These are phyloP conservation scores for Hygrophorus pudorinus DNA, from an alignment of 768 basidiomycete genomes.

Conservation along the genomic window DNA sequence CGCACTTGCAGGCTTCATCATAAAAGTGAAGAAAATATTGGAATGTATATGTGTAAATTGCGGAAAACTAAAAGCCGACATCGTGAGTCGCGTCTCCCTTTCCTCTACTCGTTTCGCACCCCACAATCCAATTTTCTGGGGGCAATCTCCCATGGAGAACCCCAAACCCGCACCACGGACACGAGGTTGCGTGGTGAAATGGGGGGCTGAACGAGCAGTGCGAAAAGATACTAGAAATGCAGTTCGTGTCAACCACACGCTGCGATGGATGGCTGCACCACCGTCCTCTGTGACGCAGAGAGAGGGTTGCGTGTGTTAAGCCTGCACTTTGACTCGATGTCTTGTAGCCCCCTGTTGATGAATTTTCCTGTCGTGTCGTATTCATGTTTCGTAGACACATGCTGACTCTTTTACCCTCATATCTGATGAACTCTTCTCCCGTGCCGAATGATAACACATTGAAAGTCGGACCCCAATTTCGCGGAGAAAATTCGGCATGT, in stretches of 20 bases:
- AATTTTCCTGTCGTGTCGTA: conserved; percentile 19
- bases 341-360: conserved; percentile 44
- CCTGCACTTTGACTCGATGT: conserved; percentile 44
- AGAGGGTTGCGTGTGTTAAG: conserved; percentile 38
- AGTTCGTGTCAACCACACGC: conserved; percentile 23
- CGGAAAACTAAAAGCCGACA: conserved; percentile 94
- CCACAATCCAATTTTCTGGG: conserved; percentile 95
- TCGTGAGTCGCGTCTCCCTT: conserved; percentile 78
- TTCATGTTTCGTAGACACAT: conserved; percentile 28
- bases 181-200: conserved; percentile 89
- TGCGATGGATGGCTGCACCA: conserved; percentile 40
- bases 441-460: conserved; percentile 7
- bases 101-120: conserved; percentile 92
- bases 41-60: conserved; percentile 99
- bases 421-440: conserved; percentile 22
- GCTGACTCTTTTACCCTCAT: conserved; percentile 63
- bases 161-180: conserved; percentile 89
- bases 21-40: conserved; percentile 99
- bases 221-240: conserved; percentile 38
- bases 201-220: conserved; percentile 98
- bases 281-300: conserved; percentile 66
- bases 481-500: conserved; percentile 82
- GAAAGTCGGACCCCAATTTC: conserved; percentile 78
- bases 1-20: conserved; percentile 65
- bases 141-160: conserved; percentile 94